These are phyloP conservation scores for Diaporthe eres DNA, from an alignment of 2,329 filamentous ascomycete species.

Conservation along the genomic window DNA sequence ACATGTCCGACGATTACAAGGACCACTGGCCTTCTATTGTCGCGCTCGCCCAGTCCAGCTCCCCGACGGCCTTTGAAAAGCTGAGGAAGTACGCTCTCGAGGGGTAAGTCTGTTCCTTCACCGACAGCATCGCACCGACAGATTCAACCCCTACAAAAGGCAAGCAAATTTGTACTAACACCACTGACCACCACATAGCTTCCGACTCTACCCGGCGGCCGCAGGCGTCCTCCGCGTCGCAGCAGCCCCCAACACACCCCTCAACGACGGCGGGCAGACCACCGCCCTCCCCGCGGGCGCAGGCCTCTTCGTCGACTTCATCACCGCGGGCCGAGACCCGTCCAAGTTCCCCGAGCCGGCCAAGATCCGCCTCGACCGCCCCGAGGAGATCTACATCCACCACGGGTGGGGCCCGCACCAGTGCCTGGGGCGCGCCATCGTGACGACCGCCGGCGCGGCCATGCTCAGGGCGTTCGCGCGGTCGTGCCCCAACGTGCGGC, in stretches of 20 bases:
- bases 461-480: slow-evolving; percentile 14
- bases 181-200: not conserved
- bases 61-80: slow-evolving; percentile 1
- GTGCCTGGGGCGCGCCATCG: slow-evolving; percentile 4
- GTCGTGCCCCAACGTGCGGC: slow-evolving; percentile 12
- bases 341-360: slow-evolving; percentile 2
- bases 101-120: not conserved
- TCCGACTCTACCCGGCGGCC: not conserved
- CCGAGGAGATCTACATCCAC: slow-evolving; percentile 1
- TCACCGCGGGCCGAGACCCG: not conserved
- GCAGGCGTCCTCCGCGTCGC: not conserved
- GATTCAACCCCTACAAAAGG: not conserved
- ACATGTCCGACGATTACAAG: slow-evolving; percentile 8
- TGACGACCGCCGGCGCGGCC: not conserved
- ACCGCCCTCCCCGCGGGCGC: not conserved
- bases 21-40: slow-evolving; percentile 1
- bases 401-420: slow-evolving; percentile 18
- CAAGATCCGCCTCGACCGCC: slow-evolving; percentile 3
- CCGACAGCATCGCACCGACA: too few relatives aligned
- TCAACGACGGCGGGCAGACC: not conserved
- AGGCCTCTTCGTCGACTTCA: not conserved
- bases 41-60: not conserved
- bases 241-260: not conserved
- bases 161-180: not conserved
- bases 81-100: slow-evolving; percentile 1